Percentiles rank a stretch among this genome's conserved stretches.
phyloP scores from a whole-genome alignment of 371 early-diverging fungal species.

The Chytridium lagenaria region DNA sequence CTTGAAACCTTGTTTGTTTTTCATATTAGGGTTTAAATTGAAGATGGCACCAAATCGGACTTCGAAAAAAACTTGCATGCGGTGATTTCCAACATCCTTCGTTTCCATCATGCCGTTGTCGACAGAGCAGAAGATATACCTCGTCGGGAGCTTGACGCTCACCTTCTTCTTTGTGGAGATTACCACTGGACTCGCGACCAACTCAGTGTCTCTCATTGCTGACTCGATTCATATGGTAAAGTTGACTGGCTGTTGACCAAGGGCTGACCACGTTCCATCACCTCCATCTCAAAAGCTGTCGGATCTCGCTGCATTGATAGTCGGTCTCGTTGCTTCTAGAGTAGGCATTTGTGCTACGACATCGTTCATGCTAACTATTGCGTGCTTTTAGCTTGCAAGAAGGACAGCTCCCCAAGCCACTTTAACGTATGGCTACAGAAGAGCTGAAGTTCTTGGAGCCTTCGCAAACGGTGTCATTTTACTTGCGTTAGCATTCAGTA shows the following conservation, averaged over 20 bases:
- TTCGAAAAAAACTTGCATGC: no score
- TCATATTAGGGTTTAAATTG: no score
- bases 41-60: no score
- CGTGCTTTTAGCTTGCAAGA: slow-evolving; percentile 3
- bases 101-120: background rate
- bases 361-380: no score
- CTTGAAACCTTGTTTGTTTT: no score
- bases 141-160: slow-evolving; percentile 19
- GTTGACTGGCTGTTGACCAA: background rate
- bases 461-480: slow-evolving; percentile 30
- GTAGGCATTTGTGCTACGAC: no score
- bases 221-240: slow-evolving; percentile 34
- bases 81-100: no score
- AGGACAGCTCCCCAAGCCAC: background rate
- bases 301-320: slow-evolving; percentile 24
- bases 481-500: slow-evolving; percentile 28
- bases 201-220: slow-evolving; percentile 29
- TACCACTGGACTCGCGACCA: slow-evolving; percentile 11
- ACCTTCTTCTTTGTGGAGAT: slow-evolving; percentile 32
- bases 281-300: slow-evolving; percentile 32
- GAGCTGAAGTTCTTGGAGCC: slow-evolving; percentile 33
- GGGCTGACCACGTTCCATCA: background rate
- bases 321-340: slow-evolving; percentile 18
- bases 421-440: slow-evolving; percentile 44
- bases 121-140: background rate